Conservation (phyloP, 441 rosid species). For the Populus hybrid region DNA sequence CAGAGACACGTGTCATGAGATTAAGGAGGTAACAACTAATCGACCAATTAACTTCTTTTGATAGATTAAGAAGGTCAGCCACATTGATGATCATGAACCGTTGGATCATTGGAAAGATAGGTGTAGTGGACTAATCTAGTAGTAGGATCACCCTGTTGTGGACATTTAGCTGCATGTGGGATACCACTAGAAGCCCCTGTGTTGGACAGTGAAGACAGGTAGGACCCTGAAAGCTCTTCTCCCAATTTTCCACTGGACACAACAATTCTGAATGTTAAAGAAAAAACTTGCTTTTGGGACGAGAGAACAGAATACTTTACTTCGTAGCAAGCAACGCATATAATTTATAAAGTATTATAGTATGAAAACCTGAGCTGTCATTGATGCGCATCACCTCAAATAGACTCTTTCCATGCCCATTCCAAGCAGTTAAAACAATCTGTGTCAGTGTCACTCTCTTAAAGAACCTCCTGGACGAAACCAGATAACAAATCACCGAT, state of each 20-base stretch:
- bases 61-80: conserved; percentile 4
- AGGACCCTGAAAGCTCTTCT: conserved; percentile 17
- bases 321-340: conserved; percentile 6
- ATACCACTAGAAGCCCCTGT: background rate
- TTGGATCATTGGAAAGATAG: conserved; percentile 8
- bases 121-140: background rate
- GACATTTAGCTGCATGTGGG: conserved; percentile 7
- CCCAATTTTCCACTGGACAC: background rate
- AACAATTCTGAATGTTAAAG: background rate
- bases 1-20: conserved; percentile 1
- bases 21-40: background rate
- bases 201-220: conserved; percentile 23
- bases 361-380: conserved; percentile 26
- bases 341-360: background rate
- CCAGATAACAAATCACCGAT: background rate
- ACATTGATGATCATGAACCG: conserved; percentile 3
- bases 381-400: conserved; percentile 22
- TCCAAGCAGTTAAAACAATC: conserved; percentile 25
- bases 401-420: conserved; percentile 18
- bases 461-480: background rate
- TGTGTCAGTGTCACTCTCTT: conserved; percentile 16
- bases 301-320: conserved; percentile 8
- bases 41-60: background rate
- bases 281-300: background rate
- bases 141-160: background rate